Base-by-base conservation (phyloP, 345 rosid genomes). In the Mallotus nudiflorus region DNA sequence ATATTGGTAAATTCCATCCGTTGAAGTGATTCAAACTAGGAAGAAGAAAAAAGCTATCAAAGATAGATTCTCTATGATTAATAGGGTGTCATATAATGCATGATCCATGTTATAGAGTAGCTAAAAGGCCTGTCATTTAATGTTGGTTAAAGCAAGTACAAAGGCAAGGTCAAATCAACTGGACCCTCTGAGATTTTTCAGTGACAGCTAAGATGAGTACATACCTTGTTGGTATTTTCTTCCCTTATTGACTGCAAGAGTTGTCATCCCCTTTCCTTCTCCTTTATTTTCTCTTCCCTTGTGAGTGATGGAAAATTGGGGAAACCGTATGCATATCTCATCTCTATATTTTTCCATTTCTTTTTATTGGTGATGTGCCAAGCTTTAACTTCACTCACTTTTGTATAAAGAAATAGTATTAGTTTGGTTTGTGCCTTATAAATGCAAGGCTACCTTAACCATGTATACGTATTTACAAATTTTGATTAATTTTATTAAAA, bases 131-230 rank as follows among this genome's bases (percentile, higher is more conserved):
- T 3, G 51, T n/a, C 29, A 28, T 40, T 44, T 22, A 22, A 35
- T 40, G 66, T 70, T 60, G 52, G 42, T 39, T 70, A 49, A 52
- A 62, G 28, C 53, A 50, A 71, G 13, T 19, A 52, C 62, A 37
- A 60, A 39, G 18, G 22, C 53, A 62, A 8, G 40, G 35, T 69
- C 65, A 59, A 18, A 29, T 58, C 56, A 42, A 3, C 20, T 50
- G 44, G 40, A 57, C 44, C 54, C 3, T 40, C 27, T 59, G 60
- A 40, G 25, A n/a, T 18, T n/a, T 58, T 35, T 46, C 20, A 45
- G 31, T 31, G 45, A 69, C 65, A 59, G 60, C 25, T 14, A 25
- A 25, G 62, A 67, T 53, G 71, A 40, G 27, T 51, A 51, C 55
- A 15, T 54, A 37, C 53, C 22, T 20, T 24, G 22, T 52, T 40